Base-by-base conservation (phyloP, 2,329 filamentous ascomycete species). In the Atkinsonella texensis region DNA sequence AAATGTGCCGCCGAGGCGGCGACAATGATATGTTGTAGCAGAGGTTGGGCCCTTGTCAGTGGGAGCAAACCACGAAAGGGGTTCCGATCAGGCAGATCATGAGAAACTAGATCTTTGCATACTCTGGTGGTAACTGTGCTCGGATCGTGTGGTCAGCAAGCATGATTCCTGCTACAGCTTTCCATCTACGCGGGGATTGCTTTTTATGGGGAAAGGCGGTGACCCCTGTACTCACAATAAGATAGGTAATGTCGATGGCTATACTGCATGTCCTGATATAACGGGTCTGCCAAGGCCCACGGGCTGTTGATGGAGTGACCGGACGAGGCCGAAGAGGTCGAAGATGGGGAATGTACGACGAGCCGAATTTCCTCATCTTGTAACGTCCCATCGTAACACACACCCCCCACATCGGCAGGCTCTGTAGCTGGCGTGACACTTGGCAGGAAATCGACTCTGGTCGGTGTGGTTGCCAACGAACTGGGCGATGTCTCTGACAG, bases 231-330 rank as follows among this genome's bases (percentile, higher is more conserved):
- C 64, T 52, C 62, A 71, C 69, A 72, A 55, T 72, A 72, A 46
- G 65, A 65, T 46, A 72, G 62, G 52, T 71, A 72, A 56, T 69
- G 63, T 13, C 69, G 63, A 53, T 70, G 62, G 44, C 64, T 33
- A 75, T 70, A 38, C 74, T 74, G 33, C 71, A 82, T 57, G 70
- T 80, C 67, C 77, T 84, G 69, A 54, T 67, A 71, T 33, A 72
- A 54, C 46, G 69, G 70, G 56, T 73, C 71, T 46, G 70, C 64
- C 49, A 76, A 63, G 18, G 62, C 59, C 64, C 69, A 68, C 5
- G 71, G 65, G 35, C 58, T 58, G 45, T 56, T 52, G 48, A 58
- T 55, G 20, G 53, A 52, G 46, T 54, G 47, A n/a, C 51, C 54
- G 50, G 58, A 52, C 49, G 56, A 52, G 12, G 52, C 53, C 52